Evolutionary conservation across 139 green algal genomes (phyloP).

Genomic region (Tetradesmus lagerheimii): DNA sequence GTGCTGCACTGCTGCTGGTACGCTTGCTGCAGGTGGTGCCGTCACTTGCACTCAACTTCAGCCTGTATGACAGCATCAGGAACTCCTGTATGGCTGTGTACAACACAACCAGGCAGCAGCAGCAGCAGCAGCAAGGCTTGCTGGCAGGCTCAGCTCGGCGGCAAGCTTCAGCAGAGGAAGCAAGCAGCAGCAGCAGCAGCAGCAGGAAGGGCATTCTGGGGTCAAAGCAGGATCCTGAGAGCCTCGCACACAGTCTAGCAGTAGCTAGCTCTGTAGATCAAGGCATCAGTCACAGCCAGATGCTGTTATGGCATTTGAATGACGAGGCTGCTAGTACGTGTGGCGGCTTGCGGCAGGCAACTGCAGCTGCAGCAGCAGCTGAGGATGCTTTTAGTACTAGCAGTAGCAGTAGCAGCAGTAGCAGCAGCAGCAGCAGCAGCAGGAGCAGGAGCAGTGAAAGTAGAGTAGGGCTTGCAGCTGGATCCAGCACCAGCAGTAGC

Average conservation of each 20-base stretch:
- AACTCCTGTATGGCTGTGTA: slow-evolving; percentile 13
- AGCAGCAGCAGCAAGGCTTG: slow-evolving; percentile 7
- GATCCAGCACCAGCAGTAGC: slow-evolving; percentile 30
- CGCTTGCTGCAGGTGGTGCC: slow-evolving; percentile 81
- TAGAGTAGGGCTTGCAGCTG: not conserved
- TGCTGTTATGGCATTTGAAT: slow-evolving; percentile 29
- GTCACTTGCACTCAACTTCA: slow-evolving; percentile 94
- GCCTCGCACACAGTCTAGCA: slow-evolving; percentile 10
- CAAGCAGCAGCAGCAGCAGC: slow-evolving; percentile 21
- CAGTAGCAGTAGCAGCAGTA: slow-evolving; percentile 22
- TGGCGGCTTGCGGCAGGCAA: not conserved
- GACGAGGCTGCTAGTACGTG: slow-evolving; percentile 5
- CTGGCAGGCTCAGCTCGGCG: not conserved
- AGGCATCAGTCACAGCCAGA: slow-evolving; percentile 16
- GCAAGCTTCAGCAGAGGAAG: not conserved
- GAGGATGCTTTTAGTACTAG: not conserved
- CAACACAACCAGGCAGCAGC: not conserved
- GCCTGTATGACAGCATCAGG: slow-evolving; percentile 83
- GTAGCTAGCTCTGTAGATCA: slow-evolving; percentile 42
- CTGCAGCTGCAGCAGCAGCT: slow-evolving; percentile 3
- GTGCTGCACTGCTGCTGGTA: too few relatives aligned
- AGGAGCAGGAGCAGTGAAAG: slow-evolving; percentile 1
- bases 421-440: slow-evolving; percentile 1
- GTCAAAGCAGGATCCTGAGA: not conserved
- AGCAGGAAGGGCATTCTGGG: not conserved